Evolutionary conservation across 495 filamentous ascomycete genomes (phyloP), one percentile per base, ranked within the genome.

Genomic region (Lasiosphaeris hirsuta): DNA sequence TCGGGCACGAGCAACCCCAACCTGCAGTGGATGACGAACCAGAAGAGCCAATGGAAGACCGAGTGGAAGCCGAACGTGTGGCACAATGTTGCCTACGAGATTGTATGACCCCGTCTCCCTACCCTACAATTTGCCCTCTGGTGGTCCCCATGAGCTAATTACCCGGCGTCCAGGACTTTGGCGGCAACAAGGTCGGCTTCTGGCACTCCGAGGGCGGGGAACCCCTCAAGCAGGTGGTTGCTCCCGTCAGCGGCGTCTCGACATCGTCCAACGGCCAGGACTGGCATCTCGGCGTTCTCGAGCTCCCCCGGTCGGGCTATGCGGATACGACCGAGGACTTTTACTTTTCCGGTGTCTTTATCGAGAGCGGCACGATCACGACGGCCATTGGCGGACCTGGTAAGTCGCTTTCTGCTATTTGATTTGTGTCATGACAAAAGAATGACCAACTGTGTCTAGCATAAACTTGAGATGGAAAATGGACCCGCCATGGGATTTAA

Each of bases 221-320:
- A 55, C 67, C 78, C 3, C 72, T 90, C 17, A 80, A 70, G 55
- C 78, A 81, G 59, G 80, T 79, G 1, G 84, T 84, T 2, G 70
- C 78, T 1, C 81, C 84, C 0, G 81, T 87, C 17, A 30, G 72
- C 69, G 44, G 80, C 79, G 0, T 81, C 23, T 30, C 76, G 19
- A 78, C 85, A 5, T 84, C 78, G 10, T 87, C 83, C 11, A 89
- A 89, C 67, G 87, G 85, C 52, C 77, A 73, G 2, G 87, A 90
- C 67, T 91, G 86, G 87, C 87, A 91, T 69, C 69, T 91, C 9
- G 88, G 88, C 43, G 78, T 89, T 50, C 73, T 90, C 38, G 79
- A 88, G 59, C 77, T 90, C 43, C 82, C 86, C 14, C 77, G 83
- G 54, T 75, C 73, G 10, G 80, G 81, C 13, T 75, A 76, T 43